Conservation (phyloP, 169 alveolate species). For the Toxoplasma gondii region DNA sequence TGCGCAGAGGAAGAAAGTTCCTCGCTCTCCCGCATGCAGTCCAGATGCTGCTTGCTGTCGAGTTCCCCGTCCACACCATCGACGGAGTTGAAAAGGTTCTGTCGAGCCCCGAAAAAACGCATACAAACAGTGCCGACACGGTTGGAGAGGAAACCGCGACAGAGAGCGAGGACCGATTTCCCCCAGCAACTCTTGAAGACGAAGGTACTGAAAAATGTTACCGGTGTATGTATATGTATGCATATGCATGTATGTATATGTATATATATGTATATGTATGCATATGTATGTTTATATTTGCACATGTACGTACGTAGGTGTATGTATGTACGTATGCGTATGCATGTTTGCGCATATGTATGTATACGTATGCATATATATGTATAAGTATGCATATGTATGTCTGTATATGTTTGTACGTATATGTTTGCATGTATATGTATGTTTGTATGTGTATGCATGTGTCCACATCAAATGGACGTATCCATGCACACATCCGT, state of each 20-base stretch:
- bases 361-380: background rate
- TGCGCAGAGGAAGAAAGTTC: background rate
- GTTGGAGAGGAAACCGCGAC: too few species aligned
- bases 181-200: background rate
- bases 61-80: conserved; percentile 18
- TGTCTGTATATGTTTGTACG: background rate
- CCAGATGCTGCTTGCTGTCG: background rate
- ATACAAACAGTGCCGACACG: background rate
- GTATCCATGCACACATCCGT: too few species aligned
- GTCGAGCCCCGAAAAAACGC: background rate
- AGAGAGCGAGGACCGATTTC: background rate
- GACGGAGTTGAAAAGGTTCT: background rate
- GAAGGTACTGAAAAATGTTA: background rate
- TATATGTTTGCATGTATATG: background rate
- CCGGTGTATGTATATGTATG: background rate
- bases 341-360: background rate
- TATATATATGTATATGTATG: too few species aligned
- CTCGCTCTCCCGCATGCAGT: background rate
- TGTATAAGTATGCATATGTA: background rate
- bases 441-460: background rate
- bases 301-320: background rate
- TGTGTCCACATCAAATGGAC: background rate
- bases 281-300: background rate
- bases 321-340: background rate
- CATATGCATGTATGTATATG: background rate